Evolutionary conservation across 2,329 filamentous ascomycete species (phyloP).

Genomic region (Ceratocystis diversiconidia): DNA sequence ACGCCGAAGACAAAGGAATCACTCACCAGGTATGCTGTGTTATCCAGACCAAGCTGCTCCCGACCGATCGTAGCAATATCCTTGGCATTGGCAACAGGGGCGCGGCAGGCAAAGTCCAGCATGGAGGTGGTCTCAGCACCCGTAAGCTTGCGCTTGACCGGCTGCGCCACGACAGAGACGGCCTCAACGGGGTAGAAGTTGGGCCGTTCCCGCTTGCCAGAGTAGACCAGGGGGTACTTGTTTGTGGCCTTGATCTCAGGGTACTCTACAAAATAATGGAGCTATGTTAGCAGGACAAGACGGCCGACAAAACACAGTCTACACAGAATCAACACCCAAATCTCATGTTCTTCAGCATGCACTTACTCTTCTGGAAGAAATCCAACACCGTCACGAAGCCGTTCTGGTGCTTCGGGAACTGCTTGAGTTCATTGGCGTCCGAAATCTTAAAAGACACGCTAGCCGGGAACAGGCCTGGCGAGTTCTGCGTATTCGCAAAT

Average conservation of each 20-base stretch:
- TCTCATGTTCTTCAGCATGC: neutral
- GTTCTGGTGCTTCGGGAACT: conserved; percentile 21
- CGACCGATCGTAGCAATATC: conserved; percentile 49
- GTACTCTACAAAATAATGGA: conserved; percentile 25
- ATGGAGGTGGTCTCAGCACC: conserved; percentile 50
- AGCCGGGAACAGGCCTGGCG: conserved; percentile 3
- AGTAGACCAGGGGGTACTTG: conserved; percentile 48
- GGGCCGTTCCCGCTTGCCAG: conserved; percentile 43
- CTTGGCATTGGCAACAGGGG: conserved; percentile 49
- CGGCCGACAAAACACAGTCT: no score
- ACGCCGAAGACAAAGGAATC: conserved; percentile 18
- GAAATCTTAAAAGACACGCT: conserved; percentile 24
- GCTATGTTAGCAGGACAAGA: neutral
- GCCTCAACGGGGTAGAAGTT: conserved; percentile 54
- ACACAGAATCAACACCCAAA: neutral
- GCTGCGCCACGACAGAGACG: conserved; percentile 48
- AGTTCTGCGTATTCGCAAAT: neutral
- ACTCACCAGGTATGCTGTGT: conserved; percentile 29
- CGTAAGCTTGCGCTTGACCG: conserved; percentile 41
- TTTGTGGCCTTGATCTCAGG: conserved; percentile 22
- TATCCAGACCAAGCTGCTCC: conserved; percentile 42
- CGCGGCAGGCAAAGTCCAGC: conserved; percentile 58
- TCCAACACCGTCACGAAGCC: conserved; percentile 29
- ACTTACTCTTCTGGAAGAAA: conserved; percentile 33
- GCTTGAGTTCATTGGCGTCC: conserved; percentile 24